Conservation (phyloP, 2,329 filamentous ascomycete species). For the Iodosphaeria phyllophila region DNA sequence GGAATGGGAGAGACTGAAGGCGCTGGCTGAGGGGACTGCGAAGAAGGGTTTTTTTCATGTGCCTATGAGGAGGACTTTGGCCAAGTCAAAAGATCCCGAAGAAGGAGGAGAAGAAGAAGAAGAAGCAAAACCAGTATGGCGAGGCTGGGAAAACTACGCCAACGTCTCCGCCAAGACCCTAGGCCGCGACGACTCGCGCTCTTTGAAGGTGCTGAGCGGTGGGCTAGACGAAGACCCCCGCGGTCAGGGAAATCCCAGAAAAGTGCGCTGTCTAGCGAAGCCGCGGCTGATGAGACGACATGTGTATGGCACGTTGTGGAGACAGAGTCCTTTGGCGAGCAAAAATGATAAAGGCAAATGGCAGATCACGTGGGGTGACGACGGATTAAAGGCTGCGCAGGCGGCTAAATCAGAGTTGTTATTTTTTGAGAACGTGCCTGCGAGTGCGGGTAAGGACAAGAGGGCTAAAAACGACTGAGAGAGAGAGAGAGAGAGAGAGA, state of each 20-base stretch:
- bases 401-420: conserved; percentile 16
- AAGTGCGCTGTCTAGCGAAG: conserved; percentile 16
- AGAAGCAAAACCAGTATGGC: no score
- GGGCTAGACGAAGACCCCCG: conserved; percentile 15
- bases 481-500: no score
- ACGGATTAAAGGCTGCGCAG: conserved; percentile 9
- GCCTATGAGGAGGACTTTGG: conserved; percentile 17
- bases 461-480: no score
- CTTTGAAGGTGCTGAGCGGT: conserved; percentile 17
- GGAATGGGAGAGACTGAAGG: conserved; percentile 37
- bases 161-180: conserved; percentile 17
- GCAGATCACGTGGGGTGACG: conserved; percentile 26
- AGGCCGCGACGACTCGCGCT: conserved; percentile 18
- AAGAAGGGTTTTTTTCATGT: conserved; percentile 16
- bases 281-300: conserved; percentile 23
- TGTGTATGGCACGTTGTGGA: conserved; percentile 20
- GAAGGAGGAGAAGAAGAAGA: no score
- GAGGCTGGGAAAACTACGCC: conserved; percentile 25
- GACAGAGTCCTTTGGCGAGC: conserved; percentile 16
- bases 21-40: conserved; percentile 23
- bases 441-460: no score
- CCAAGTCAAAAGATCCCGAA: conserved; percentile 2
- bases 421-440: conserved; percentile 28
- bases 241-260: conserved; percentile 13
- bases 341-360: conserved; percentile 11